Evolutionary conservation across 768 basidiomycete genomes (phyloP), one percentile per base, ranked within the genome.

Genomic region (Lactarius sanguifluus): DNA sequence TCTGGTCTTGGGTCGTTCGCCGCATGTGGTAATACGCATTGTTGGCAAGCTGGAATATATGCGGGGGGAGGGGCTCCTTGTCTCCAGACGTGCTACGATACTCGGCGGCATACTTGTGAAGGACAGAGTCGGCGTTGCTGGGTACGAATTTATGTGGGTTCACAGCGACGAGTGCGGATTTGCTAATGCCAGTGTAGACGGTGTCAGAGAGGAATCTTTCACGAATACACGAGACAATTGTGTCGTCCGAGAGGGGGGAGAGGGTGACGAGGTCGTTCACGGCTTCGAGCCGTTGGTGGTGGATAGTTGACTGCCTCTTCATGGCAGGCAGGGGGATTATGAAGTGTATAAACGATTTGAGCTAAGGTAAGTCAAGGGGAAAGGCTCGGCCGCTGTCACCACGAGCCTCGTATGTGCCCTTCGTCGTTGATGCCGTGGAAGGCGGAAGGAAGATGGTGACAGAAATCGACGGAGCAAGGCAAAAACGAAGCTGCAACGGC

Each of bases 11-110:
- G 1, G 86, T 84, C 0, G 96, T 99, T 71, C 96, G 82, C 59
- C 88, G 82, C 95, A 98, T 96, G 77, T 98, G 94, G 76, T 95
- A 98, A 78, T 96, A 98, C 5, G 93, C 88, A 77, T 92, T 90
- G 72, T 94, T 89, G 6, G 93, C 92, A 57, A 94, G 81, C 73
- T 95, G 90, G 75, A 97, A 98, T 52, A 98, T 87, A 73, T 99
- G 96, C 2, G 96, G 96, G 40, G 88, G 84, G 2, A 88, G 80
- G 10, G 77, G 75, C 59, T 81, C 80, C 76, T 85, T 88, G 71
- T 85, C 83, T 59, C 84, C 82, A 12, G 82, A 79, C 6, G 90
- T 88, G 72, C 92, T 87, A 52, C 92, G 84, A 74, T 95, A 94
- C 72, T 96, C 89, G 23, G 88, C 82, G 3, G 92, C 89, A 74